These are phyloP conservation scores for Allium cepa DNA, from an alignment of 106 monocot genomes.

Conservation along the genomic window DNA sequence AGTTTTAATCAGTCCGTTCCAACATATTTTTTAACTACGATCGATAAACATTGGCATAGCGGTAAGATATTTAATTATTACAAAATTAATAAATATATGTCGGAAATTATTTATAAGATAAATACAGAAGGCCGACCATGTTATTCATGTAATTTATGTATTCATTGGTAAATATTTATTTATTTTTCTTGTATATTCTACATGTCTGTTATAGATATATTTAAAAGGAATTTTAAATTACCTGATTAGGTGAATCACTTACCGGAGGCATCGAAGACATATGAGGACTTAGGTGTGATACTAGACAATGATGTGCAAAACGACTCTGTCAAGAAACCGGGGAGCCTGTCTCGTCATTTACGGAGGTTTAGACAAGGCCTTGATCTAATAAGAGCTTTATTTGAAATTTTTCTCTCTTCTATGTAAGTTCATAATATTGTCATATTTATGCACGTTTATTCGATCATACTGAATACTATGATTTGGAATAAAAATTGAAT, in stretches of 20 bases:
- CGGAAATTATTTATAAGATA: neutral
- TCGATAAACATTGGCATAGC: neutral
- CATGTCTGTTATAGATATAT: neutral
- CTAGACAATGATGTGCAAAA: slow-evolving; percentile 49
- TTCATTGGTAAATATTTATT: neutral
- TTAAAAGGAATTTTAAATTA: neutral
- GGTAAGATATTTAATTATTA: neutral
- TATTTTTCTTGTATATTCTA: neutral
- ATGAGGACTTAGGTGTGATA: slow-evolving; percentile 37
- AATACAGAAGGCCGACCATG: neutral
- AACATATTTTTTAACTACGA: neutral
- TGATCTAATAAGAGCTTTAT: slow-evolving; percentile 69
- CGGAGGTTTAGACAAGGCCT: slow-evolving; percentile 82
- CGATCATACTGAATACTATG: no score
- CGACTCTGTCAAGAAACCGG: slow-evolving; percentile 55
- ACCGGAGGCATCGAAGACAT: slow-evolving; percentile 57
- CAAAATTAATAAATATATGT: neutral
- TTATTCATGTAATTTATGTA: neutral
- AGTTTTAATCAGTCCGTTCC: neutral
- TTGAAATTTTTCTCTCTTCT: slow-evolving; percentile 60
- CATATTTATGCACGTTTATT: no score
- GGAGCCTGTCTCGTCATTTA: slow-evolving; percentile 74
- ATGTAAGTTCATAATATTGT: slow-evolving; percentile 26
- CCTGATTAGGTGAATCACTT: slow-evolving; percentile 53
- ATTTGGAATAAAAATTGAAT: no score